phyloP scores from a whole-genome alignment of 176 grass and related monocot species.

The Chrysopogon serrulatus region DNA sequence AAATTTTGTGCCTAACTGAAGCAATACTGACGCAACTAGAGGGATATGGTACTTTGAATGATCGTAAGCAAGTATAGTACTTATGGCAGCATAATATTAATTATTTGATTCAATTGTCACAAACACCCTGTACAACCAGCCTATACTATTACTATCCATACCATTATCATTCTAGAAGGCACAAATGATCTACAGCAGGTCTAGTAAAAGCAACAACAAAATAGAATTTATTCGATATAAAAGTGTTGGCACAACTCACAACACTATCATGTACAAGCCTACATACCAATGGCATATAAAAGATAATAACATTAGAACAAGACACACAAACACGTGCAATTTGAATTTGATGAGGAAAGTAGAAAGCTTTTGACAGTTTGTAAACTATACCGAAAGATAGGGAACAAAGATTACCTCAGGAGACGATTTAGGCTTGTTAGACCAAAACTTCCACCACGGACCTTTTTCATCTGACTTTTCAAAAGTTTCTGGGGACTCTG shows the following conservation, averaged over 20 bases:
- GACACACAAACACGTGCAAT: neutral
- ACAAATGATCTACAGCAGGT: neutral
- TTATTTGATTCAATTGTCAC: neutral
- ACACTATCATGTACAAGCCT: neutral
- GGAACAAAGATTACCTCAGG: conserved; percentile 44
- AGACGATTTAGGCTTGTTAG: conserved; percentile 45
- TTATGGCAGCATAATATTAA: neutral
- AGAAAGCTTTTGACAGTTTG: neutral
- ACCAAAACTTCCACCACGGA: conserved; percentile 92
- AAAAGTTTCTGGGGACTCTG: conserved; percentile 23
- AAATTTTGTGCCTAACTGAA: conserved; percentile 22
- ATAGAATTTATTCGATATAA: neutral
- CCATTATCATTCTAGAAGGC: neutral
- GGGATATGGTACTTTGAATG: conserved; percentile 6
- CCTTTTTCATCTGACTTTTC: conserved; percentile 37
- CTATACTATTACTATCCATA: neutral
- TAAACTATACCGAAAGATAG: neutral
- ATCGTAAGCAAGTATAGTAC: neutral
- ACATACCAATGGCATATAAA: neutral
- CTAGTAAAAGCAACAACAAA: neutral
- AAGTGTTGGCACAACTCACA: neutral
- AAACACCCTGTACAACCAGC: neutral
- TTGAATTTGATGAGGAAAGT: neutral
- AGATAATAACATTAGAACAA: conserved; percentile 1
- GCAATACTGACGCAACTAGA: neutral